Evolutionary conservation across 2,329 filamentous ascomycete species (phyloP), one percentile per base, ranked within the genome.

Genomic region (Pseudocercospora crystallina): DNA sequence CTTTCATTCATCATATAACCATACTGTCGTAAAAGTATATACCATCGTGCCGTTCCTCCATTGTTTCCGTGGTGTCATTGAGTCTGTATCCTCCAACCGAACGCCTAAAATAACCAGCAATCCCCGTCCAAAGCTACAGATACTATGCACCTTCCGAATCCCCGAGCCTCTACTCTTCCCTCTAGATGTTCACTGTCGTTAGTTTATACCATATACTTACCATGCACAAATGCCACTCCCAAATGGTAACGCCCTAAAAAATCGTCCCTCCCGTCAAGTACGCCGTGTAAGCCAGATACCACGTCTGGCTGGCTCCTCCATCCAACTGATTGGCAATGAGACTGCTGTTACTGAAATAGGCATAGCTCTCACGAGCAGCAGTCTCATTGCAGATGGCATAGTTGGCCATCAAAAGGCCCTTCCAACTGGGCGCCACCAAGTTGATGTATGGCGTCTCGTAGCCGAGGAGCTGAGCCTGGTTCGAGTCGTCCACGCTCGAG

Each of bases 361-460:
- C 67, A 76, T 82, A 96, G 15, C 36, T 32, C 45, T 53, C 50
- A 14, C 50, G 36, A 12, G 50, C 87, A 83, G 79, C 72, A 45
- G 69, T 71, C 0, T 92, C 83, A 65, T 96, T 82, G 35, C 90
- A 76, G 7, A 91, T 83, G 0, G 89, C 90, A 37, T 89, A 79
- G 68, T 95, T 96, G 15, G 84, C 89, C 63, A 86, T 89, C 32
- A 97, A 70, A 13, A 97, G 82, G 1, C 92, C 89, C 67, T 82
- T 87, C 94, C 94, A 97, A 0, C 89, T 89, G 37, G 87, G 88
- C 7, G 75, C 71, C 5, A 90, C 82, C 0, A 74, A 68, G 47
- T 87, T 81, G 1, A 82, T 82, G 36, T 56, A 53, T 29, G 35
- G 34, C 17, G 51, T 37, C 7, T 37, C 29, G 15, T 30, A 32